A percentile compares a stretch with the other conserved stretches of the same genome.
Evolutionary conservation across 1,139 yeast species (phyloP).

Genomic region (Hemisphaericaspora xylanilytica): DNA sequence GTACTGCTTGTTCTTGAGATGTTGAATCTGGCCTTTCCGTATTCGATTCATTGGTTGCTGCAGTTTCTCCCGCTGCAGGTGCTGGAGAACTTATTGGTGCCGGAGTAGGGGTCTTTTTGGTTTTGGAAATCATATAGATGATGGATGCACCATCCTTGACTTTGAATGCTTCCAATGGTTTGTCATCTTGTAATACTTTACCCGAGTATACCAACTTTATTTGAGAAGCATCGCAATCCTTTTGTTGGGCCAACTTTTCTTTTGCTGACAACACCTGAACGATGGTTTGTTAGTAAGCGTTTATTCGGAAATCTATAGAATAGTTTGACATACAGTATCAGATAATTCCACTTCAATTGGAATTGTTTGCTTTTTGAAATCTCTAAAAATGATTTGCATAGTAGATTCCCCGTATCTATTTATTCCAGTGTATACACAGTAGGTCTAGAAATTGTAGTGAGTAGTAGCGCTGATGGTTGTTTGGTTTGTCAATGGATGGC

Average conservation of each 20-base stretch:
- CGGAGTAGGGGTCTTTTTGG: conserved; percentile 35
- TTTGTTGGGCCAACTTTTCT: conserved; percentile 65
- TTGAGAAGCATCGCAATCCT: conserved; percentile 69
- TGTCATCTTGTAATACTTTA: conserved; percentile 82
- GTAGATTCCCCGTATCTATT: not conserved
- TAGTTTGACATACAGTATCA: conserved; percentile 52
- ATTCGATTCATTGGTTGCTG: conserved; percentile 23
- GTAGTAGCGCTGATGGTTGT: too few relatives aligned
- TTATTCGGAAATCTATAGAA: not conserved
- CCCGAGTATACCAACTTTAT: conserved; percentile 92
- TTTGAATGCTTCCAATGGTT: conserved; percentile 67
- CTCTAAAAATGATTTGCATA: conserved; percentile 85
- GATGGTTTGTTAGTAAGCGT: too few relatives aligned
- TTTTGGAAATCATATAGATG: conserved; percentile 79
- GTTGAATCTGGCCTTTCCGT: conserved; percentile 17
- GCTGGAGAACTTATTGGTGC: conserved; percentile 6
- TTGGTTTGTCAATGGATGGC: too few relatives aligned
- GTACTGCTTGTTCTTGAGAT: conserved; percentile 1
- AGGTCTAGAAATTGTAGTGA: too few relatives aligned
- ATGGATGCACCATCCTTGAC: conserved; percentile 88
- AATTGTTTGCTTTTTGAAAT: conserved; percentile 88
- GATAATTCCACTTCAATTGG: conserved; percentile 71
- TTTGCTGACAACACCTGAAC: conserved; percentile 63
- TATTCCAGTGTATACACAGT: too few relatives aligned
- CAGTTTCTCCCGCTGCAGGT: conserved; percentile 18